Conservation (phyloP, 306 rosid genomes). For the Ceratonia siliqua region DNA sequence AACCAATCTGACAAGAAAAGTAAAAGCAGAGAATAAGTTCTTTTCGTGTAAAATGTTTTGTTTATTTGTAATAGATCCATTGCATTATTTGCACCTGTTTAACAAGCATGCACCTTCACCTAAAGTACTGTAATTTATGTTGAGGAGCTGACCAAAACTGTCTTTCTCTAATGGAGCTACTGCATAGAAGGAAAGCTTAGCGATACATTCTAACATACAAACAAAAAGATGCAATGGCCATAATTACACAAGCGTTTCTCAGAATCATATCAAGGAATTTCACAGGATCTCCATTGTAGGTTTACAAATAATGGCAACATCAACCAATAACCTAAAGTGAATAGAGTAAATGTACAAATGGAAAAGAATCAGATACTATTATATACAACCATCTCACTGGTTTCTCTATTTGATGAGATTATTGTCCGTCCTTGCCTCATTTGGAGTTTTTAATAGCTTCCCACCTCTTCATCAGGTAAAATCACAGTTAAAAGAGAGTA, state of each 20-base stretch:
- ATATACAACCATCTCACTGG: slow-evolving; percentile 44
- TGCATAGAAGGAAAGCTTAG: no score
- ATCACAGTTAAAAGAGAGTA: slow-evolving; percentile 70
- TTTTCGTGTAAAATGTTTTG: no score
- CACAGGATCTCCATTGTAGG: slow-evolving; percentile 27
- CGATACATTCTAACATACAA: slow-evolving; percentile 23
- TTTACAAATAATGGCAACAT: slow-evolving; percentile 37
- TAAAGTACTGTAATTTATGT: no score
- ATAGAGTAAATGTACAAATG: slow-evolving; percentile 47
- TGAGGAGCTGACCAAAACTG: no score
- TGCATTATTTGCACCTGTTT: no score
- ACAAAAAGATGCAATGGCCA: background rate
- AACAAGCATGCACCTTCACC: no score
- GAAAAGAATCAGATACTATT: slow-evolving; percentile 38
- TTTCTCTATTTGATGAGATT: background rate
- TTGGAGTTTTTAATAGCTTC: slow-evolving; percentile 33
- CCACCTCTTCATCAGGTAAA: slow-evolving; percentile 63
- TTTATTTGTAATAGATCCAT: no score
- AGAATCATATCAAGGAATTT: slow-evolving; percentile 30
- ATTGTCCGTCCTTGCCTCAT: background rate
- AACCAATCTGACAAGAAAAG: no score
- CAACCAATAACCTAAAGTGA: slow-evolving; percentile 43
- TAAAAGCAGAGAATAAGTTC: no score
- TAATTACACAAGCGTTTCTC: slow-evolving; percentile 35
- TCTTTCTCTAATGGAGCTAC: no score